Evolutionary conservation across 306 rosid genomes (phyloP).

Genomic region (Corylus avellana): DNA sequence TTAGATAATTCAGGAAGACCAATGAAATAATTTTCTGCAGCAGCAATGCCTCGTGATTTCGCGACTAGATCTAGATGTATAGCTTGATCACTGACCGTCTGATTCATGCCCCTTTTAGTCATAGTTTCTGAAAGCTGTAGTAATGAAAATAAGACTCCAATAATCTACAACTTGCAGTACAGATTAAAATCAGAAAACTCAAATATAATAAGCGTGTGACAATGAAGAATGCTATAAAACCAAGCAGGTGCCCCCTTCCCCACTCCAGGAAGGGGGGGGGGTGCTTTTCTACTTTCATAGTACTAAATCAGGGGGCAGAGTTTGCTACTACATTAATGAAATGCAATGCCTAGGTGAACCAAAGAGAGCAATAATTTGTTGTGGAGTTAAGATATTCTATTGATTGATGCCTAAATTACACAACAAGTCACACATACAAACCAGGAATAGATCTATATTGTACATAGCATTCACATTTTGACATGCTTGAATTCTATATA

Average conservation of each 20-base stretch:
- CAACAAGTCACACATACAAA: background rate
- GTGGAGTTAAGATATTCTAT: background rate
- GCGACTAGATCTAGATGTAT: conserved; percentile 85
- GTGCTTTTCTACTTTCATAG: too few relatives aligned
- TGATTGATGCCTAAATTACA: background rate
- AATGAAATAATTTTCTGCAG: conserved; percentile 74
- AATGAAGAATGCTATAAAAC: background rate
- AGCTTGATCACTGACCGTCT: conserved; percentile 81
- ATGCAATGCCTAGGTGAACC: background rate
- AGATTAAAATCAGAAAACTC: background rate
- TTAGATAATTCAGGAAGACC: conserved; percentile 75
- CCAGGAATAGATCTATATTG: background rate
- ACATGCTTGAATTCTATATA: conserved; percentile 4
- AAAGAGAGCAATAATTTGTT: background rate
- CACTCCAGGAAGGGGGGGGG: background rate
- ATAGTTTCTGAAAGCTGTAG: conserved; percentile 76
- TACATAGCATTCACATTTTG: background rate
- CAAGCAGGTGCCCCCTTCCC: background rate
- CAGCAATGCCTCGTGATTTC: conserved; percentile 66
- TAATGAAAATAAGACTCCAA: background rate
- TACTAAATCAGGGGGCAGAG: too few relatives aligned
- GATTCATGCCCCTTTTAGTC: conserved; percentile 78
- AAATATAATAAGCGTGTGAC: too few relatives aligned
- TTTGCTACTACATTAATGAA: background rate
- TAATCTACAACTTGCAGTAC: background rate